Conservation (phyloP, 192 early-diverging fungal genomes). For the Gryganskiella cystojenkinii region DNA sequence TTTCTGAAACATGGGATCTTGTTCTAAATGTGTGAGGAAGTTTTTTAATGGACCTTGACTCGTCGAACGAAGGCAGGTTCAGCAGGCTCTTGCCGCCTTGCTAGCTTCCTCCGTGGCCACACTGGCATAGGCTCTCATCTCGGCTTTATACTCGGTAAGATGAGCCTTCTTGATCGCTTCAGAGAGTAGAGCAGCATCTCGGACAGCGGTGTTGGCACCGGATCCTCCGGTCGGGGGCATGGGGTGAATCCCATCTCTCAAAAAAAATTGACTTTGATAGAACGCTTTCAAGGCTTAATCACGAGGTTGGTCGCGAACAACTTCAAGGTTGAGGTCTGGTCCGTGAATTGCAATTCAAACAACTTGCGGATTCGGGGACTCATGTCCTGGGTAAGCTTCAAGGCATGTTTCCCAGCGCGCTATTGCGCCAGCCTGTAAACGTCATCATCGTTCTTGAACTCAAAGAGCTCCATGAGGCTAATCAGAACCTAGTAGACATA, state of each 20-base stretch:
- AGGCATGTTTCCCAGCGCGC: background rate
- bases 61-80: slow-evolving; percentile 20
- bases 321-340: slow-evolving; percentile 6
- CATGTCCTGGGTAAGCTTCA: slow-evolving; percentile 9
- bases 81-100: slow-evolving; percentile 12
- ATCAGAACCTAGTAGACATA: slow-evolving; percentile 20
- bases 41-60: background rate
- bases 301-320: slow-evolving; percentile 5
- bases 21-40: too few relatives aligned
- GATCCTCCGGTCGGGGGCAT: slow-evolving; percentile 23
- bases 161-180: slow-evolving; percentile 17
- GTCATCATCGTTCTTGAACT: slow-evolving; percentile 10
- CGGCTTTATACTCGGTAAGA: slow-evolving; percentile 12
- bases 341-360: slow-evolving; percentile 9
- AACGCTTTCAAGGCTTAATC: slow-evolving; percentile 9
- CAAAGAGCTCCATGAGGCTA: background rate
- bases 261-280: slow-evolving; percentile 13
- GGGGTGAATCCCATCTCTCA: slow-evolving; percentile 28
- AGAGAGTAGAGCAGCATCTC: slow-evolving; percentile 18
- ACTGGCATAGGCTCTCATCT: slow-evolving; percentile 6
- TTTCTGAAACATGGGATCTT: too few relatives aligned
- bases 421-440: background rate
- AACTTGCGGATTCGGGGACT: slow-evolving; percentile 12
- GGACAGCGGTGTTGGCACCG: slow-evolving; percentile 28
- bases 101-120: slow-evolving; percentile 10